Conservation (phyloP, 345 rosid species). For the Syzygium grande region DNA sequence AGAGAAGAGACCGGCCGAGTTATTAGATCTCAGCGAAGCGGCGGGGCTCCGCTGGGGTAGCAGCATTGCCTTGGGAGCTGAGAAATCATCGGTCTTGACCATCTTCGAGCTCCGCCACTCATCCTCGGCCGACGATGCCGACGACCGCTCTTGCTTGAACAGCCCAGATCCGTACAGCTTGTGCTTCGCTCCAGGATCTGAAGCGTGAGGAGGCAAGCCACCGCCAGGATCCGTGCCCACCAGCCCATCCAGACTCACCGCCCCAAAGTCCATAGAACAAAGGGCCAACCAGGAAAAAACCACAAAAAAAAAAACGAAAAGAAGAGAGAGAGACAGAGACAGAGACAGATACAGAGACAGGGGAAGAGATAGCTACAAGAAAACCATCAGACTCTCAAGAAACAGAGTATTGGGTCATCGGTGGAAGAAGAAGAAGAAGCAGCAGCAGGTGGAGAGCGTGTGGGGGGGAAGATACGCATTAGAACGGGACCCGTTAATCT, state of each 20-base stretch:
- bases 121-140: constrained; percentile 12
- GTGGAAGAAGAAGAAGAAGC: not conserved
- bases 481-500: not conserved
- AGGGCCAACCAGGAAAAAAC: not conserved
- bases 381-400: not conserved
- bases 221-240: constrained; percentile 14
- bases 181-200: constrained; percentile 46
- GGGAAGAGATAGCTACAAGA: not conserved
- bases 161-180: constrained; percentile 56
- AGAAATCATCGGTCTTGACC: constrained; percentile 25
- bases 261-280: constrained; percentile 44
- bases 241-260: constrained; percentile 37
- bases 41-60: constrained; percentile 15
- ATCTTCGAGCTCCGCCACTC: constrained; percentile 48
- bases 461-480: not conserved
- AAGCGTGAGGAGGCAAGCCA: constrained; percentile 22
- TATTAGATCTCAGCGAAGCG: constrained; percentile 24
- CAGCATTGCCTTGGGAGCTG: constrained; percentile 26
- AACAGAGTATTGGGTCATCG: not conserved
- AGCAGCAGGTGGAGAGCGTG: not conserved
- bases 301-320: not conserved
- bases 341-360: not conserved
- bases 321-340: not conserved
- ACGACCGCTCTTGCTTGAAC: constrained; percentile 44
- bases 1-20: constrained; percentile 11